Percentiles rank a stretch among this genome's conserved stretches.
phyloP scores from a whole-genome alignment of 805 yeast genomes.

The Yamadazyma scolyti region DNA sequence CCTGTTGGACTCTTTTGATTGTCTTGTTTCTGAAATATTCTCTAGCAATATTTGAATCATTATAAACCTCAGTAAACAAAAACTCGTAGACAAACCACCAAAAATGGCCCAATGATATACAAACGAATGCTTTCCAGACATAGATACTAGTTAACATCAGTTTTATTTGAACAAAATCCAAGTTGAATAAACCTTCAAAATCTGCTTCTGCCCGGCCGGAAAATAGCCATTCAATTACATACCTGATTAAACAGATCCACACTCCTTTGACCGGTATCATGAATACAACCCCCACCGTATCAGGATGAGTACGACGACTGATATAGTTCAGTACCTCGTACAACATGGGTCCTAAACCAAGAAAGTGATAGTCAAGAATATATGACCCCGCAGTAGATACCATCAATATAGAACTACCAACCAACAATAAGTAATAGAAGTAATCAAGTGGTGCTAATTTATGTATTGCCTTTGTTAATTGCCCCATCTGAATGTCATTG shows the following conservation, averaged over 20 bases:
- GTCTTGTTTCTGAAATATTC: constrained; percentile 11
- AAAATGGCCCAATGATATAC: constrained; percentile 21
- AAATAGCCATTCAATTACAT: too few relatives aligned
- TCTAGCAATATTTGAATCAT: constrained; percentile 15
- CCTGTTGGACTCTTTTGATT: constrained; percentile 10
- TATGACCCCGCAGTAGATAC: constrained; percentile 15
- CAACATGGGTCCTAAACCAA: constrained; percentile 22
- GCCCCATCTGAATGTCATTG: constrained; percentile 13
- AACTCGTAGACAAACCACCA: constrained; percentile 29
- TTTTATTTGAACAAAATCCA: too few relatives aligned
- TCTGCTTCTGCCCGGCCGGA: constrained; percentile 2
- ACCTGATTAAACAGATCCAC: too few relatives aligned
- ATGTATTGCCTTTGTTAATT: constrained; percentile 13
- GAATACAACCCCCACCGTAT: constrained; percentile 4
- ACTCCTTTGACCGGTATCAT: constrained; percentile 7
- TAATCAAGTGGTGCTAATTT: constrained; percentile 25
- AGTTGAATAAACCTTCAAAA: constrained; percentile 1
- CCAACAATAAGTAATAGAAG: constrained; percentile 22
- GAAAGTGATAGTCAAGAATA: constrained; percentile 11
- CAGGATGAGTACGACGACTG: constrained; percentile 25
- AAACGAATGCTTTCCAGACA: constrained; percentile 14
- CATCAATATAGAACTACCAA: constrained; percentile 20
- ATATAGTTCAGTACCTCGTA: constrained; percentile 24
- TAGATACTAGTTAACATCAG: too few relatives aligned
- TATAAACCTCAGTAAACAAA: constrained; percentile 8